Evolutionary conservation across 192 early-diverging fungal genomes (phyloP).

Genomic region (Phlyctochytrium planicorne): DNA sequence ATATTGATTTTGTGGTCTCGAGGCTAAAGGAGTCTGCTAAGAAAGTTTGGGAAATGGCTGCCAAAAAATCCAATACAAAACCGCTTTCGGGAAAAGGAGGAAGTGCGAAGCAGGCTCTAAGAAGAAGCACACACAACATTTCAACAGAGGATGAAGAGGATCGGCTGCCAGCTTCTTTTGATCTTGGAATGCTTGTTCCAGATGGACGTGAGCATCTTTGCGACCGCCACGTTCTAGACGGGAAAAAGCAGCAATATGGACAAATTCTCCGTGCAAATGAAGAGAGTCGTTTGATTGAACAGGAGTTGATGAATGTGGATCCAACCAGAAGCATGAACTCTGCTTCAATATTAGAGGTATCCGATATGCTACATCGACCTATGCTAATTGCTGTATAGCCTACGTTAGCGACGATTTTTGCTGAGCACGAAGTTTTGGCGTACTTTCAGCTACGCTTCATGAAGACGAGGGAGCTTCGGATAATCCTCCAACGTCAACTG

Average conservation of each 20-base stretch:
- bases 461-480: constrained; percentile 38
- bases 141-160: constrained; percentile 9
- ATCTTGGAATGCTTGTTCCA: constrained; percentile 47
- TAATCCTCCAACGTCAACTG: constrained; percentile 40
- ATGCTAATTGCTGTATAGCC: constrained; percentile 20
- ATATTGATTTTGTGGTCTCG: constrained; percentile 35
- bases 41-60: constrained; percentile 37
- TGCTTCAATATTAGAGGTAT: constrained; percentile 10
- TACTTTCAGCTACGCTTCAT: constrained; percentile 45
- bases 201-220: constrained; percentile 33
- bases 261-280: constrained; percentile 37
- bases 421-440: constrained; percentile 51
- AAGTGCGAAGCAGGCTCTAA: not conserved
- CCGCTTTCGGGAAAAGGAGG: constrained; percentile 16
- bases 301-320: constrained; percentile 36
- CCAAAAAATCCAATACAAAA: constrained; percentile 29
- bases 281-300: constrained; percentile 39
- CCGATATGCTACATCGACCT: not conserved
- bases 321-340: constrained; percentile 9
- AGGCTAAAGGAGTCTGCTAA: constrained; percentile 45
- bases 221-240: constrained; percentile 45
- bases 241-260: constrained; percentile 49
- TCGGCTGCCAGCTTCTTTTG: constrained; percentile 37
- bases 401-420: constrained; percentile 48
- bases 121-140: constrained; percentile 9